These are phyloP conservation scores for Erythrophleum ivorense DNA, from an alignment of 331 rosid species.

Conservation along the genomic window DNA sequence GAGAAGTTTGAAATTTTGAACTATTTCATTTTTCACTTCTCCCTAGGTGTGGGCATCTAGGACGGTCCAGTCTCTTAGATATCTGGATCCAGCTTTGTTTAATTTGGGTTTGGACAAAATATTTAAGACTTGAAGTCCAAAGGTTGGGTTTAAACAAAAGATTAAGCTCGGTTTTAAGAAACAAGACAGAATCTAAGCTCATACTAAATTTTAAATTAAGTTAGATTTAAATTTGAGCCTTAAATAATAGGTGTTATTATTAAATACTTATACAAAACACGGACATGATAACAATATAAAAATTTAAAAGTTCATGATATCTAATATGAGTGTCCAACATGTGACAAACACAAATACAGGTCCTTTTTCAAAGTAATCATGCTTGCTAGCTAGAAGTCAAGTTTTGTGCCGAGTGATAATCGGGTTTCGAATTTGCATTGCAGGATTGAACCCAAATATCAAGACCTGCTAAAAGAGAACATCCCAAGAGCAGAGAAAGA, in stretches of 20 bases:
- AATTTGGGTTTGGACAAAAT: too few relatives aligned
- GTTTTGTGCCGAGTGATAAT: neutral
- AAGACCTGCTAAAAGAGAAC: constrained; percentile 52
- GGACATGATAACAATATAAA: too few relatives aligned
- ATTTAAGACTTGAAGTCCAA: too few relatives aligned
- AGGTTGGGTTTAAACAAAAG: neutral
- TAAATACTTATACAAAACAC: too few relatives aligned
- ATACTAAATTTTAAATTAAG: neutral
- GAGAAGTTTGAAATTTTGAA: neutral
- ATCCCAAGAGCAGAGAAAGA: constrained; percentile 57
- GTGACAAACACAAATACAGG: neutral
- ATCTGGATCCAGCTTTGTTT: neutral
- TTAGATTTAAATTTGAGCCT: neutral
- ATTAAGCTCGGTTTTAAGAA: neutral
- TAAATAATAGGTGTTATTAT: neutral
- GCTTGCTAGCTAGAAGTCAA: neutral
- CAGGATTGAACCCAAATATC: constrained; percentile 74
- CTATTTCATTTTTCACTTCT: neutral
- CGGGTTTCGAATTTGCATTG: neutral
- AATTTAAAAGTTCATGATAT: too few relatives aligned
- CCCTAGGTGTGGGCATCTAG: neutral
- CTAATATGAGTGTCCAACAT: neutral
- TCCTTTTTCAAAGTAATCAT: neutral
- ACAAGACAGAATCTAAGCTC: neutral
- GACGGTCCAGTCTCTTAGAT: neutral